A percentile compares a stretch with the other conserved stretches of the same genome.
Conservation (phyloP, 441 rosid species). For the Adansonia gregorii region DNA sequence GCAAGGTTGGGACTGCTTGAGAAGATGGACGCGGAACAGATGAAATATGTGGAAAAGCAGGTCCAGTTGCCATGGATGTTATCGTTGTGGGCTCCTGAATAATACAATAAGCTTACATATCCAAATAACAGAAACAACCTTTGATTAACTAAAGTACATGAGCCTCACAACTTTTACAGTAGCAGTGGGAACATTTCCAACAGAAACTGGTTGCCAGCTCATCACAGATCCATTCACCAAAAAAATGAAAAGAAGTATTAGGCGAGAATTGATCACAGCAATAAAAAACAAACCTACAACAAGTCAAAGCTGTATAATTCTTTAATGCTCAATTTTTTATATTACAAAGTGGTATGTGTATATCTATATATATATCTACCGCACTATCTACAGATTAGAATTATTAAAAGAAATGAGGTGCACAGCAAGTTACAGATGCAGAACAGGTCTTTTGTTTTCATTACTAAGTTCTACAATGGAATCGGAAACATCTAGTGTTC, state of each 20-base stretch:
- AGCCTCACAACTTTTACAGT: slow-evolving; percentile 87
- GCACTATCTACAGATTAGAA: slow-evolving; percentile 14
- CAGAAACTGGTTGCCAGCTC: slow-evolving; percentile 70
- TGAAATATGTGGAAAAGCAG: slow-evolving; percentile 65
- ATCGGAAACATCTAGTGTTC: not conserved
- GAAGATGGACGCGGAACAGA: slow-evolving; percentile 72
- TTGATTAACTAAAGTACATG: slow-evolving; percentile 26
- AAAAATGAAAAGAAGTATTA: slow-evolving; percentile 31
- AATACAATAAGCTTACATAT: slow-evolving; percentile 22
- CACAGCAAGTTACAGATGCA: not conserved
- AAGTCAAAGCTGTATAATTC: slow-evolving; percentile 13
- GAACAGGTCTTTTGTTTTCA: not conserved
- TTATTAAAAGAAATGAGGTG: slow-evolving; percentile 14
- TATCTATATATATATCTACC: not conserved
- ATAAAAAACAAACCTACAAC: slow-evolving; percentile 7
- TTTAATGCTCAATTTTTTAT: slow-evolving; percentile 2
- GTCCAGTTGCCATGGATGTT: slow-evolving; percentile 61
- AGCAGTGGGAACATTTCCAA: slow-evolving; percentile 69
- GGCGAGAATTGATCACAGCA: not conserved
- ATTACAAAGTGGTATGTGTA: no score
- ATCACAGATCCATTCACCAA: slow-evolving; percentile 69
- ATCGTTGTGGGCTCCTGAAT: slow-evolving; percentile 83
- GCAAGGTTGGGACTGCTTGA: slow-evolving; percentile 72
- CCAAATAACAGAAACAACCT: slow-evolving; percentile 26
- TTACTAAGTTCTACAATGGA: slow-evolving; percentile 4